Evolutionary conservation across 495 filamentous ascomycete species (phyloP).

Genomic region (Penicillium daleae): DNA sequence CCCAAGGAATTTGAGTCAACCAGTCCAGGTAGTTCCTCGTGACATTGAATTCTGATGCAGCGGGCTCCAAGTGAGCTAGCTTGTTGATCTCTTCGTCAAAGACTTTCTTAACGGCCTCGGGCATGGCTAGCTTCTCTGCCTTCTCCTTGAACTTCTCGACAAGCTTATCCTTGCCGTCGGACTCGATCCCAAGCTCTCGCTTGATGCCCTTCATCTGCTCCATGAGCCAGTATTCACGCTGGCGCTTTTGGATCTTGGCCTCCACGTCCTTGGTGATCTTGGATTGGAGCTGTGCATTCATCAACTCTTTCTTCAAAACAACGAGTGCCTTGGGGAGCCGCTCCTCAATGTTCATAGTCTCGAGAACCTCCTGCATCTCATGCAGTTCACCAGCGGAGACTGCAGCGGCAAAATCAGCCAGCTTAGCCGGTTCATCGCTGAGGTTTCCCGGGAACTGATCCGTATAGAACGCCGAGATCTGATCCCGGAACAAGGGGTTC

Average conservation of each 20-base stretch:
- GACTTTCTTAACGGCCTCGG: constrained; percentile 91
- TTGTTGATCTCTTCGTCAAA: constrained; percentile 99
- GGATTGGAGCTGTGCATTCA: constrained; percentile 94
- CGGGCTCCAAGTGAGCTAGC: constrained; percentile 89
- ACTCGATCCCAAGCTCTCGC: constrained; percentile 92
- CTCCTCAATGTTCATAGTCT: constrained; percentile 84
- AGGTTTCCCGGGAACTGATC: constrained; percentile 93
- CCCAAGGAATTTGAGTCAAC: constrained; percentile 98
- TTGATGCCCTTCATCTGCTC: constrained; percentile 99
- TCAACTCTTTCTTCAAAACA: constrained; percentile 94
- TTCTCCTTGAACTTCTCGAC: constrained; percentile 98
- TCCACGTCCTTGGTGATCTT: constrained; percentile 99
- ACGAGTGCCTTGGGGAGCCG: constrained; percentile 86
- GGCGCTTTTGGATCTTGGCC: constrained; percentile 94
- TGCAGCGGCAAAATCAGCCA: constrained; percentile 96
- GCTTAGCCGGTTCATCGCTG: constrained; percentile 88
- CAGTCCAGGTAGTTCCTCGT: constrained; percentile 99
- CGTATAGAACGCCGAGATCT: constrained; percentile 95
- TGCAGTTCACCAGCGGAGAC: constrained; percentile 87
- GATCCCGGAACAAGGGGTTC: constrained; percentile 95
- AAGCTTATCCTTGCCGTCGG: constrained; percentile 96
- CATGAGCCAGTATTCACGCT: constrained; percentile 98
- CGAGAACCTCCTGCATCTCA: constrained; percentile 93
- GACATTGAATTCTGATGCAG: constrained; percentile 97
- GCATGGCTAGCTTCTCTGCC: constrained; percentile 92